Percentiles rank a stretch among this genome's conserved stretches.
Evolutionary conservation across 139 green algal species (phyloP).

Genomic region (Tetradesmus lagerheimii): DNA sequence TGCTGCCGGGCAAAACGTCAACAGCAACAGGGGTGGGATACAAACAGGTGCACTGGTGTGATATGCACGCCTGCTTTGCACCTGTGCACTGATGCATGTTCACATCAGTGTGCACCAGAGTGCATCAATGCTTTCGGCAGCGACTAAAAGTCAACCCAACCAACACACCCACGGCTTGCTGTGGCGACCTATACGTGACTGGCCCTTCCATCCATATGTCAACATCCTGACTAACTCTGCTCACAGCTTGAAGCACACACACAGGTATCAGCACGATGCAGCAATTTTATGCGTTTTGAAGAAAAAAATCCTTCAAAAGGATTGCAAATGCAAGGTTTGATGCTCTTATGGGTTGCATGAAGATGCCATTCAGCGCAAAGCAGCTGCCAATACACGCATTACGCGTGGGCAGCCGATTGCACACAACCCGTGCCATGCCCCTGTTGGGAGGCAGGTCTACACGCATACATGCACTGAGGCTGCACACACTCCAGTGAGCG

Average conservation of each 20-base stretch:
- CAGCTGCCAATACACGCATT: background rate
- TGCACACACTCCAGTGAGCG: background rate
- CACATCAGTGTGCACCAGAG: background rate
- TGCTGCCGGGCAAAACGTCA: background rate
- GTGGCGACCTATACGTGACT: no score
- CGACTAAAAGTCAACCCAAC: no score
- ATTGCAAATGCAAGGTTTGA: no score
- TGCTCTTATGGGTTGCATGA: background rate
- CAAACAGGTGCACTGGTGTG: background rate
- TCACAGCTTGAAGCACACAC: background rate
- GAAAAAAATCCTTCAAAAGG: no score
- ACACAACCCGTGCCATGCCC: background rate
- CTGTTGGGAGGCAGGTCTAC: background rate
- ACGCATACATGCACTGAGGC: background rate
- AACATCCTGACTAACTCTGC: background rate
- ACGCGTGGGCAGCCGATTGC: background rate
- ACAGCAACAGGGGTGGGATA: background rate
- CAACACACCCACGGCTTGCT: no score
- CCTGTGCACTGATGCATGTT: slow-evolving; percentile 20
- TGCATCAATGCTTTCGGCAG: background rate
- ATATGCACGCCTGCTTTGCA: background rate
- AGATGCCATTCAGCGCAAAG: background rate
- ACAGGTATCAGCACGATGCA: background rate
- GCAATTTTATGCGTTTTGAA: no score
- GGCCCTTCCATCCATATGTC: no score